A percentile compares a stretch with the other conserved stretches of the same genome.
These are phyloP conservation scores for Gillenia trifoliata DNA, from an alignment of 306 rosid genomes.

Conservation along the genomic window DNA sequence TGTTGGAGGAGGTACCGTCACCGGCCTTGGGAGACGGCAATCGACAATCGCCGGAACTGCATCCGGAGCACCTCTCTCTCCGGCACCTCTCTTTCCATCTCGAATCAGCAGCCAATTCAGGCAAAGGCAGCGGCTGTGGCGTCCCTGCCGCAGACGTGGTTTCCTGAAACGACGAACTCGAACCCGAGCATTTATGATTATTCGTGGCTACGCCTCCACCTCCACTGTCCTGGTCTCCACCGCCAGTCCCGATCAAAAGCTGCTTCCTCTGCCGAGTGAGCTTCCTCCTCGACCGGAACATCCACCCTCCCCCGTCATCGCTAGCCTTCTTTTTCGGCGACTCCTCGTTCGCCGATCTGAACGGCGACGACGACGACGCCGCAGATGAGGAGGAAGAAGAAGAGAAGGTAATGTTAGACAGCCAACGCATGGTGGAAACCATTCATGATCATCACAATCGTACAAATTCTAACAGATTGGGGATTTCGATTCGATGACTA, in stretches of 20 bases:
- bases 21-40: slow-evolving; percentile 51
- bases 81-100: slow-evolving; percentile 13
- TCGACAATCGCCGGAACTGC: slow-evolving; percentile 23
- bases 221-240: slow-evolving; percentile 3
- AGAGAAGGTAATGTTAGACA: slow-evolving; percentile 47
- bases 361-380: slow-evolving; percentile 24
- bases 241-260: slow-evolving; percentile 13
- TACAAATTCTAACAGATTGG: not conserved
- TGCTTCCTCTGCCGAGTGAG: slow-evolving; percentile 36
- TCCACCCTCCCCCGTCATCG: slow-evolving; percentile 25
- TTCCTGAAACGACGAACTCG: not conserved
- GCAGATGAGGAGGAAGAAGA: slow-evolving; percentile 23
- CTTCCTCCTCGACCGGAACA: slow-evolving; percentile 38
- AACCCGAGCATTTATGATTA: slow-evolving; percentile 13
- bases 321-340: slow-evolving; percentile 18
- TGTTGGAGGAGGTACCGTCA: slow-evolving; percentile 12
- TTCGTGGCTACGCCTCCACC: slow-evolving; percentile 1
- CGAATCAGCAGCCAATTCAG: slow-evolving; percentile 28
- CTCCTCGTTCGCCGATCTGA: slow-evolving; percentile 8
- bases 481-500: not conserved
- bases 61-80: slow-evolving; percentile 13
- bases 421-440: slow-evolving; percentile 63
- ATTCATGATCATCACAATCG: not conserved
- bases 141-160: slow-evolving; percentile 11
- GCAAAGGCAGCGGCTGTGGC: slow-evolving; percentile 85